Evolutionary conservation across 2,329 filamentous ascomycete species (phyloP).

Genomic region (Paecilomyces fulvus): DNA sequence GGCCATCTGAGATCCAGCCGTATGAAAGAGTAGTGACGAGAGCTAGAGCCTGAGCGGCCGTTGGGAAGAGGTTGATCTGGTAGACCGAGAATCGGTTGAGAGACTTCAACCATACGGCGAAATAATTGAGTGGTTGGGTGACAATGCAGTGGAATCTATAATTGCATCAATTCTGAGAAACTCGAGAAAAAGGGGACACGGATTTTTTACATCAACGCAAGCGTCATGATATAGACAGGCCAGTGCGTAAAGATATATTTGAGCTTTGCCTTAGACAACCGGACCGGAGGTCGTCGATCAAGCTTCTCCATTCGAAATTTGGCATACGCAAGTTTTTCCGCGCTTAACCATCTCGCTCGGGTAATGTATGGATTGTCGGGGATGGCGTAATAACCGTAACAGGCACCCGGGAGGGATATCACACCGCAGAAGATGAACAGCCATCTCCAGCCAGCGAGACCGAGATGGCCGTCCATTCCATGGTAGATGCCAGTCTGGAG

Average conservation of each 20-base stretch:
- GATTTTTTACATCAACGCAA: slow-evolving; percentile 5
- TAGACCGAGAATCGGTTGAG: slow-evolving; percentile 11
- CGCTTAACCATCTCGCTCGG: slow-evolving; percentile 10
- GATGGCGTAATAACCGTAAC: slow-evolving; percentile 19
- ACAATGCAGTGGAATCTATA: slow-evolving; percentile 9
- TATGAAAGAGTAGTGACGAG: slow-evolving; percentile 10
- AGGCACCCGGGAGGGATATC: slow-evolving; percentile 19
- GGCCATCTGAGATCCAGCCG: slow-evolving; percentile 11
- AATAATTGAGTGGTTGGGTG: slow-evolving; percentile 13
- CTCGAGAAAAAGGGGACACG: background rate
- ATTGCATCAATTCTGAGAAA: background rate
- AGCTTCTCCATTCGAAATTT: slow-evolving; percentile 7
- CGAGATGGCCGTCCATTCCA: slow-evolving; percentile 8
- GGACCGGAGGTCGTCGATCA: slow-evolving; percentile 5
- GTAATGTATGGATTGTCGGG: slow-evolving; percentile 27
- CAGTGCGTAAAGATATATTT: slow-evolving; percentile 9
- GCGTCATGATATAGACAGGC: slow-evolving; percentile 10
- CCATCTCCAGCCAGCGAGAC: slow-evolving; percentile 21
- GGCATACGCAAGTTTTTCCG: slow-evolving; percentile 1
- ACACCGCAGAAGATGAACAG: slow-evolving; percentile 24
- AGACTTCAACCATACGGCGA: slow-evolving; percentile 12
- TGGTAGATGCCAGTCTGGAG: slow-evolving; percentile 14
- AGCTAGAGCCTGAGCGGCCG: slow-evolving; percentile 7
- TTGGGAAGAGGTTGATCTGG: slow-evolving; percentile 14
- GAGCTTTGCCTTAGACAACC: slow-evolving; percentile 10